Evolutionary conservation across 352 stramenopile genomes (phyloP).

Genomic region (Elongisporangium undulatum): DNA sequence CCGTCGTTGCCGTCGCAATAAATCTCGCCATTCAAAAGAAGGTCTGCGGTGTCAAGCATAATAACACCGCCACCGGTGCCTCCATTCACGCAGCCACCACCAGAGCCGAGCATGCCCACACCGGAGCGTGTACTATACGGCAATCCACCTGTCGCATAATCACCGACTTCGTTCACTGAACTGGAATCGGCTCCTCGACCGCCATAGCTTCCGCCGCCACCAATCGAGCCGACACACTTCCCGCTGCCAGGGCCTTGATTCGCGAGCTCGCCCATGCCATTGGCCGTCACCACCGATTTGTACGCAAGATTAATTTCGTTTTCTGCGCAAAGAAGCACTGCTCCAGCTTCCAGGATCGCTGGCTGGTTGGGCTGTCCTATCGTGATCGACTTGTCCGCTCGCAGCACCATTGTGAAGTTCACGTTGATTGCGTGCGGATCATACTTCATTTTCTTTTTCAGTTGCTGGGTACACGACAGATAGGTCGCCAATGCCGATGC

Average conservation of each 20-base stretch:
- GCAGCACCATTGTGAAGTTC: constrained; percentile 67
- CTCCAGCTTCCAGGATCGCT: constrained; percentile 36
- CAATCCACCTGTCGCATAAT: constrained; percentile 60
- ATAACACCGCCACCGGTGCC: constrained; percentile 67
- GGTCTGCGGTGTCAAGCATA: constrained; percentile 47
- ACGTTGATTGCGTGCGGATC: constrained; percentile 8
- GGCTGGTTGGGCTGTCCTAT: constrained; percentile 31
- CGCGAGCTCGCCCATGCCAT: constrained; percentile 52
- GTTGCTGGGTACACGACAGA: constrained; percentile 41
- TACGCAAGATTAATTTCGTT: constrained; percentile 37
- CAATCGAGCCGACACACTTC: constrained; percentile 48
- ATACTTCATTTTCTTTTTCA: constrained; percentile 12
- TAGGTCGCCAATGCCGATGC: constrained; percentile 42
- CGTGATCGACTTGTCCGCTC: constrained; percentile 45
- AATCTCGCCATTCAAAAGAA: constrained; percentile 71
- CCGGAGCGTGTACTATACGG: constrained; percentile 65
- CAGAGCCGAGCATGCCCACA: constrained; percentile 63
- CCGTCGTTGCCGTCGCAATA: constrained; percentile 62
- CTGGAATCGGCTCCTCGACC: constrained; percentile 68
- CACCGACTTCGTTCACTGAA: constrained; percentile 36
- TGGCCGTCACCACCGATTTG: constrained; percentile 43
- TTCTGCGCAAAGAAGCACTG: constrained; percentile 55
- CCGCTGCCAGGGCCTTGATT: constrained; percentile 65
- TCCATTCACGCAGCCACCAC: constrained; percentile 60
- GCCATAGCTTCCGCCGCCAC: constrained; percentile 65